These are phyloP conservation scores for Corylus avellana DNA, from an alignment of 306 rosid species.

Conservation along the genomic window DNA sequence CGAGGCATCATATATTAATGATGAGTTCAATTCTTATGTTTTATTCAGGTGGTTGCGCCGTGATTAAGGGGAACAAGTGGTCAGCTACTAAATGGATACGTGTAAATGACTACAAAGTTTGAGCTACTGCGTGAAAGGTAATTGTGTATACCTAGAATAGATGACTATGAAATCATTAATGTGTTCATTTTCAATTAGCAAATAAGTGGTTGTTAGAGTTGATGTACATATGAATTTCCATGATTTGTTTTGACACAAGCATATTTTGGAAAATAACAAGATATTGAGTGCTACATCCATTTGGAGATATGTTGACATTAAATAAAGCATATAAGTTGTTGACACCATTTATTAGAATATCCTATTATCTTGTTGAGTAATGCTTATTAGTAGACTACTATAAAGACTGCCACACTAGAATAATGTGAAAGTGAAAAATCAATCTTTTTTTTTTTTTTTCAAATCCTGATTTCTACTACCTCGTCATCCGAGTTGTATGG, in stretches of 20 bases:
- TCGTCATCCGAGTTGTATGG: too few relatives aligned
- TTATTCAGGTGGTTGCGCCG: conserved; percentile 94
- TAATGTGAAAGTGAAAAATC: too few relatives aligned
- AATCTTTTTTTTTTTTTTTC: too few relatives aligned
- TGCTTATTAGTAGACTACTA: too few relatives aligned
- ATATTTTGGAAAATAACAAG: not conserved
- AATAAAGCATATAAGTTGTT: not conserved
- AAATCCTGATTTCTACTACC: too few relatives aligned
- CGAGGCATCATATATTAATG: not conserved
- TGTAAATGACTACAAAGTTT: conserved; percentile 68
- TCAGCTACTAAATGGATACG: conserved; percentile 96
- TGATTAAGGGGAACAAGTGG: conserved; percentile 96
- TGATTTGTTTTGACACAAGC: not conserved
- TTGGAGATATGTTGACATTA: not conserved
- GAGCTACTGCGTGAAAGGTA: conserved; percentile 52
- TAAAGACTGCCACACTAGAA: too few relatives aligned
- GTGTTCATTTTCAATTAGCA: not conserved
- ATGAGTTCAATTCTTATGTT: conserved; percentile 15
- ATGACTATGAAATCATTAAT: not conserved
- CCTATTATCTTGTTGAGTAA: too few relatives aligned
- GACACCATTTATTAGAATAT: conserved; percentile 1
- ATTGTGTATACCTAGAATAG: not conserved
- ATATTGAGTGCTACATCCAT: not conserved
- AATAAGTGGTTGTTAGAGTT: not conserved
- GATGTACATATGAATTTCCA: not conserved